Conservation (phyloP, 176 grass and related monocot genomes). For the Phragmites australis region DNA sequence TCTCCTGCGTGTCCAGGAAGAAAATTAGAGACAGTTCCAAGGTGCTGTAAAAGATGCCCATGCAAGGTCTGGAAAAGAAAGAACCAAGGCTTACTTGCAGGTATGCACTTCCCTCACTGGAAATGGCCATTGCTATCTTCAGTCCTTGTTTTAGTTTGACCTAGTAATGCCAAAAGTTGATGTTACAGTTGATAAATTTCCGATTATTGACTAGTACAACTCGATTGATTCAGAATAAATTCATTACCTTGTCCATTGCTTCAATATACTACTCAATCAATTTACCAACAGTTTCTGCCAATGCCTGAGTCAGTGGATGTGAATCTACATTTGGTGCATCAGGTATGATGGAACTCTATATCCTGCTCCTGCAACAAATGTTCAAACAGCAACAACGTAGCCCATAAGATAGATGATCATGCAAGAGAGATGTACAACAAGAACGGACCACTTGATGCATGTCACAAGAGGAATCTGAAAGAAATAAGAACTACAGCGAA, state of each 20-base stretch:
- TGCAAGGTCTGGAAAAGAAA: conserved; percentile 21
- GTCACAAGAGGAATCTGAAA: background rate
- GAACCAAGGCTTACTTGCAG: conserved; percentile 54
- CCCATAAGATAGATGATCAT: background rate
- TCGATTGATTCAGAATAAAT: conserved; percentile 9
- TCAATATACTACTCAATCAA: conserved; percentile 66
- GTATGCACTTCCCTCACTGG: conserved; percentile 74
- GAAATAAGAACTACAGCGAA: background rate
- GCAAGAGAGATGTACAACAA: background rate
- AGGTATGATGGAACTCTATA: conserved; percentile 72
- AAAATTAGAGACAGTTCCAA: background rate
- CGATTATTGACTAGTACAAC: background rate
- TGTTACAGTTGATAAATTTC: conserved; percentile 1
- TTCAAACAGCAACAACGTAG: too few species aligned
- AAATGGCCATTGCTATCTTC: conserved; percentile 73
- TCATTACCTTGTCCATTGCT: conserved; percentile 81
- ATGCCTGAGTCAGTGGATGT: conserved; percentile 43
- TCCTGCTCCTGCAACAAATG: conserved; percentile 54
- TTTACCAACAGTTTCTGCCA: conserved; percentile 61
- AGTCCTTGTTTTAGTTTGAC: conserved; percentile 87
- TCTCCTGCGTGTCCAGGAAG: conserved; percentile 50
- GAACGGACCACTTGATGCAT: background rate
- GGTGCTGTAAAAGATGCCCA: background rate
- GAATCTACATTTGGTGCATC: conserved; percentile 56
- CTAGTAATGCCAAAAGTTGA: conserved; percentile 45